Base-by-base conservation (phyloP, 176 grass and related monocot genomes). In the Musa beccarii region DNA sequence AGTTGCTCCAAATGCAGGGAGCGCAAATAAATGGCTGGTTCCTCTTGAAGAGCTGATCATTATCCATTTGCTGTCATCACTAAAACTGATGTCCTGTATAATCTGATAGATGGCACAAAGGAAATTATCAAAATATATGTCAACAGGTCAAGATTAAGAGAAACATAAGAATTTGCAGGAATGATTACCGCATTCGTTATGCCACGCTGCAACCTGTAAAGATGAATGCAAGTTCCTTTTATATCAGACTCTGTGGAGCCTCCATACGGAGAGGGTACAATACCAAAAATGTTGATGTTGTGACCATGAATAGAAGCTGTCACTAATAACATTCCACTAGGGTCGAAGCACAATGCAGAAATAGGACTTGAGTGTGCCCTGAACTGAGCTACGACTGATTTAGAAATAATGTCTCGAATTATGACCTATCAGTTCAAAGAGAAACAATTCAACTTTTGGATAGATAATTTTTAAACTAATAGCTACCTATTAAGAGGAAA, bases 61-160 rank as follows among this genome's bases (percentile, higher is more conserved):
- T 90, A 96, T 92, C 93, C 93, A 92, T 69, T 90, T 80, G 71
- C 90, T 96, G 64, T 96, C 87, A 54, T 90, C 89, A 16, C 93
- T 96, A 83, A 96, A 96, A 77, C 90, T 96, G 68, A 96, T 89
- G 54, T 96, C 93, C 79, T 96, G 92, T 86, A 96, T 96, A 53
- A 96, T 82, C 93, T 96, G 66, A 85, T 61, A 77, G 61, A 79
- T 52, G 81, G 54, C 71, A 79, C 89, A 74, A 59, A 71, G 34
- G 34, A 74, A 17, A 29, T 22, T 57, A 66, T 5, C 20, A 51
- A 68, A 79, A 69, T 53, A 67, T 73, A 61, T 74, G 17, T 65
- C 51, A 84, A 17, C 16, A 25, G 80, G 12, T 34, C 51, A 54
- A 55, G 24, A 50, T 78, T 64, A 85, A 52, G 59, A 51, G 62